Conservation (phyloP, 2,329 filamentous ascomycete genomes). For the Aspergillus calidoustus region DNA sequence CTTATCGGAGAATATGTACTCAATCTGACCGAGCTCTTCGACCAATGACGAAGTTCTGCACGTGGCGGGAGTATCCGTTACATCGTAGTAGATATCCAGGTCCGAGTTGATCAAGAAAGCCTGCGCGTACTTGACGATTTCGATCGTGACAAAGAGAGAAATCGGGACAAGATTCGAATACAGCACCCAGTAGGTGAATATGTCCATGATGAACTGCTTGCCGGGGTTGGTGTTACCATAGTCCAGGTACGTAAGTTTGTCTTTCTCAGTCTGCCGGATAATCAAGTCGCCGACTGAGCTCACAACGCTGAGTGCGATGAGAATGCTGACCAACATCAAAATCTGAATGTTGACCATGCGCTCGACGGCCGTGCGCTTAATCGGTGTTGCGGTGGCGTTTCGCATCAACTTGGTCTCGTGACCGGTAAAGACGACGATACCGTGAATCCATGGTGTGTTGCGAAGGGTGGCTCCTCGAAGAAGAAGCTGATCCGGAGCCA, state of each 20-base stretch:
- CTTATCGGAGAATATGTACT: slow-evolving; percentile 98
- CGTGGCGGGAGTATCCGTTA: slow-evolving; percentile 91
- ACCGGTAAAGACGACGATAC: slow-evolving; percentile 93
- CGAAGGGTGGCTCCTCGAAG: slow-evolving; percentile 90
- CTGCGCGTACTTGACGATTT: slow-evolving; percentile 97
- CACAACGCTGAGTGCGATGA: slow-evolving; percentile 82
- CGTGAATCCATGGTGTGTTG: slow-evolving; percentile 97
- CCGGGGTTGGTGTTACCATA: slow-evolving; percentile 69
- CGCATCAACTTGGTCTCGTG: slow-evolving; percentile 99
- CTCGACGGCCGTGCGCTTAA: slow-evolving; percentile 97
- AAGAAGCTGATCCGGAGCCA: slow-evolving; percentile 90
- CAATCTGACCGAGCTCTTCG: slow-evolving; percentile 96
- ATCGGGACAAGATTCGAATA: slow-evolving; percentile 97
- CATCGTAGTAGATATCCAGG: slow-evolving; percentile 96
- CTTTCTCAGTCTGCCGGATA: slow-evolving; percentile 66
- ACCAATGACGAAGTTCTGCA: slow-evolving; percentile 96
- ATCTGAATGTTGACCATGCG: slow-evolving; percentile 92
- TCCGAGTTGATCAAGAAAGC: slow-evolving; percentile 98
- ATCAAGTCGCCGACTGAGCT: slow-evolving; percentile 91
- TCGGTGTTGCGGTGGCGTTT: slow-evolving; percentile 94
- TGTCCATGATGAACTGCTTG: slow-evolving; percentile 85
- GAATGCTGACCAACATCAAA: slow-evolving; percentile 81
- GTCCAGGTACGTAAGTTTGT: slow-evolving; percentile 73
- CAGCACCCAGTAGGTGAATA: slow-evolving; percentile 97
- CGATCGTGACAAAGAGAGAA: slow-evolving; percentile 95